Base-by-base conservation (phyloP, 73 alveolate genomes). In the Paramecium biaurelia region DNA sequence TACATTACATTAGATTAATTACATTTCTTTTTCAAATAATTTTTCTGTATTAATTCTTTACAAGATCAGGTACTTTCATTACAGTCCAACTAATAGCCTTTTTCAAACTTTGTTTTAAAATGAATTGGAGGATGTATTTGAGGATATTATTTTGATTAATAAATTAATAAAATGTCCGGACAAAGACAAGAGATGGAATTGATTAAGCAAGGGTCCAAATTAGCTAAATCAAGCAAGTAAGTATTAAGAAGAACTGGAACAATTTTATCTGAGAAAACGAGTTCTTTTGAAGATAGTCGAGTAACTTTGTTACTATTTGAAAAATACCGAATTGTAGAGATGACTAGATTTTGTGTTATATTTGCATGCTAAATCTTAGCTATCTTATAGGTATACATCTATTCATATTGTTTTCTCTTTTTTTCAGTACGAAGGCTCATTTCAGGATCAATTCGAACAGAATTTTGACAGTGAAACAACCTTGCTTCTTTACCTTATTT, bases 261-360 rank as follows among this genome's bases (percentile, higher is more conserved):
- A 6, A 79, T 79, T 11, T 43, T 79, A 35, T n/a, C 45, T 41
- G 74, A 79, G 5, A 47, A 79, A 23, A 8, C 45, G 7, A 45
- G 56, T 41, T 42, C 90, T 18, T 79, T 79, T 79, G 90, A 79
- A 24, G 90, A 79, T 26, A 79, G 90, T 79, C 23, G 90, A 38
- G 74, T 43, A 10, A 79, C 90, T 9, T 30, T 79, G 49, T 45
- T 79, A 14, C 74, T 79, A 23, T 79, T 79, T 79, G 90, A 79
- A 45, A 79, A 79, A 45, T 79, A 79, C 72, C 45, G 56, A 18
- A 21, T 79, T 2, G 56, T 79, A 9, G 90, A 79, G 43, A 23
- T 79, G 35, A 26, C 56, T 6, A 58, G 90, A 43, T 79, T 79
- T 23, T 42, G 42, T 28, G 30, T 79, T 9, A 79, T 79, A 38